Conservation (phyloP, 2,329 filamentous ascomycete species). For the Orbilia ellipsospora region DNA sequence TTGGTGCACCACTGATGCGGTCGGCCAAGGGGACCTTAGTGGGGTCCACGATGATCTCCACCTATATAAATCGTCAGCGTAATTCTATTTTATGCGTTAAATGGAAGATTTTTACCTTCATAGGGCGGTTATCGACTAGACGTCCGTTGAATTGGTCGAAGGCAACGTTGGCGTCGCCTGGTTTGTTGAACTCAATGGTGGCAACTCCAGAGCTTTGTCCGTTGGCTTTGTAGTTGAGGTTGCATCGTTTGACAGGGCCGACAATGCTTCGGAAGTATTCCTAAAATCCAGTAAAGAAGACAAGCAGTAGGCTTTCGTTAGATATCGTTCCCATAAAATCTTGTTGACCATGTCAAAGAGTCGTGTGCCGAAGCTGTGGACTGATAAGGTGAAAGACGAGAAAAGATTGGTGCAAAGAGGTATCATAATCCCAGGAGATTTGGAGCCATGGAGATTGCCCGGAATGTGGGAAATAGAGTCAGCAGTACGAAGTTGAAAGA, state of each 20-base stretch:
- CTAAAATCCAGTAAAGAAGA: constrained; percentile 69
- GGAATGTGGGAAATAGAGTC: constrained; percentile 4
- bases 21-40: constrained; percentile 51
- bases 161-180: constrained; percentile 85
- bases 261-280: constrained; percentile 93
- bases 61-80: constrained; percentile 66
- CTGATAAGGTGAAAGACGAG: constrained; percentile 23
- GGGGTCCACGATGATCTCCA: constrained; percentile 85
- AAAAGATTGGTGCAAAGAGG: constrained; percentile 33
- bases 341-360: constrained; percentile 49
- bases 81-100: constrained; percentile 28
- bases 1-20: constrained; percentile 41
- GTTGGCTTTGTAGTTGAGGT: constrained; percentile 91
- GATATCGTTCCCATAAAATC: constrained; percentile 61
- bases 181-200: constrained; percentile 84
- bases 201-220: constrained; percentile 92
- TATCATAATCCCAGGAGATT: constrained; percentile 43
- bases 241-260: constrained; percentile 88
- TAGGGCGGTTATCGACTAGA: constrained; percentile 86
- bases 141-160: constrained; percentile 86
- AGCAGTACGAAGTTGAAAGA: constrained; percentile 23
- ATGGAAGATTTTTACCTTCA: constrained; percentile 74
- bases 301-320: constrained; percentile 71
- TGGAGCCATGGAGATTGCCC: constrained; percentile 10
- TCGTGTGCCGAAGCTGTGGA: constrained; percentile 22